These are phyloP conservation scores for Cordyceps javanica DNA, from an alignment of 2,329 filamentous ascomycete species.

Conservation along the genomic window DNA sequence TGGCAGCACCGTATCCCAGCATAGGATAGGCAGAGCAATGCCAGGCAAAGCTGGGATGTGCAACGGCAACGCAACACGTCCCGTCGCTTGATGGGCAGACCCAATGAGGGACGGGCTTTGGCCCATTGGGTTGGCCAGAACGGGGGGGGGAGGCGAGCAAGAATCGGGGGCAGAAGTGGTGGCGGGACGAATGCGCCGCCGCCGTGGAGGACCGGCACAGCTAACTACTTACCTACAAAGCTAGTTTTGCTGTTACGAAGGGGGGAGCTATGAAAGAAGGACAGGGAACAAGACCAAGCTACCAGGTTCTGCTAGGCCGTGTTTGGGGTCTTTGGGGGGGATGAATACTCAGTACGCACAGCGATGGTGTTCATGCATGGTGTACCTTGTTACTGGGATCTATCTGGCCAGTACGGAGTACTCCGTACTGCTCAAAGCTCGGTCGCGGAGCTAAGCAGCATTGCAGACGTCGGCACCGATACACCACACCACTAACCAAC, in stretches of 20 bases:
- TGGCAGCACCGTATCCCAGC: not conserved
- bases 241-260: not conserved
- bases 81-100: not conserved
- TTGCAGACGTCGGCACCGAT: not conserved
- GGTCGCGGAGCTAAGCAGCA: too few relatives aligned
- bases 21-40: not conserved
- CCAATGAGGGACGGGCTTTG: constrained; percentile 14
- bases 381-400: not conserved
- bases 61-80: constrained; percentile 7
- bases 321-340: not conserved
- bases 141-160: not conserved
- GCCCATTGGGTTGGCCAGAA: constrained; percentile 12
- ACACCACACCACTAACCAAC: not conserved
- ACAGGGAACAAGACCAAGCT: not conserved
- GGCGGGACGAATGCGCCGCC: not conserved
- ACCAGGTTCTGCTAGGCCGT: not conserved
- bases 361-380: too few relatives aligned
- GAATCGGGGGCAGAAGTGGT: constrained; percentile 3
- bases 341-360: not conserved
- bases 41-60: not conserved
- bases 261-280: not conserved
- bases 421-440: too few relatives aligned
- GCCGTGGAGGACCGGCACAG: not conserved
- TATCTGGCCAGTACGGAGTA: not conserved
- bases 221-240: not conserved